Conservation (phyloP, 2,329 filamentous ascomycete species). For the Colletotrichum agaves region DNA sequence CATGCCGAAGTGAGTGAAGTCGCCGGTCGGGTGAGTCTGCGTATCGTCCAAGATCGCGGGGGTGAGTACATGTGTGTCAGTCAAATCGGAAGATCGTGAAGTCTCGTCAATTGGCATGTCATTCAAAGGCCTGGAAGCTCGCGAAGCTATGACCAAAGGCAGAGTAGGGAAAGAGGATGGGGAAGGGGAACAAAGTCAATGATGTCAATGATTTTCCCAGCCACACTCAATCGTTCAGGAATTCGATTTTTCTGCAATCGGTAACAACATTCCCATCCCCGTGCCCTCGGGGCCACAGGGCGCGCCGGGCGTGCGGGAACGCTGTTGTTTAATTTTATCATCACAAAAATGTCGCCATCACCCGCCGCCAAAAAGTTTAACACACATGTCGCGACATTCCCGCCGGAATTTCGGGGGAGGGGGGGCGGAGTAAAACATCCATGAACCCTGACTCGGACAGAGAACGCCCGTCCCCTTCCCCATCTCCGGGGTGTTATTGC, state of each 20-base stretch:
- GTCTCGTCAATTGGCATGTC: background rate
- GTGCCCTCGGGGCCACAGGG: background rate
- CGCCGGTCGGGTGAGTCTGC: background rate
- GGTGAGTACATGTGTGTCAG: no score
- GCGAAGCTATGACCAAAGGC: background rate
- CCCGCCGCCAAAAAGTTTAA: constrained; percentile 8
- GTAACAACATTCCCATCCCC: no score
- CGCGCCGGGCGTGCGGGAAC: background rate
- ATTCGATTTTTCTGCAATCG: background rate
- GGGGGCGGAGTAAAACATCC: constrained; percentile 1
- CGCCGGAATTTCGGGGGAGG: background rate
- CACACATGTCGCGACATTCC: background rate
- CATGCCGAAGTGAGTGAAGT: background rate
- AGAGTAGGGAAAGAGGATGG: background rate
- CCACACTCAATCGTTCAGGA: constrained; percentile 8
- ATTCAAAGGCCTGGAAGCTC: background rate
- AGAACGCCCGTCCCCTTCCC: no score
- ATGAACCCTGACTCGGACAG: constrained; percentile 27
- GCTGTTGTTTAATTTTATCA: background rate
- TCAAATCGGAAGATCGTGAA: no score
- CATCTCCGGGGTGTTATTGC: background rate
- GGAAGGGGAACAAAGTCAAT: constrained; percentile 49
- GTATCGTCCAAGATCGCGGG: no score
- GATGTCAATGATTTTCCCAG: constrained; percentile 40
- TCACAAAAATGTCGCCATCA: background rate